Base-by-base conservation (phyloP, 345 rosid genomes). In the Citropsis articulata region DNA sequence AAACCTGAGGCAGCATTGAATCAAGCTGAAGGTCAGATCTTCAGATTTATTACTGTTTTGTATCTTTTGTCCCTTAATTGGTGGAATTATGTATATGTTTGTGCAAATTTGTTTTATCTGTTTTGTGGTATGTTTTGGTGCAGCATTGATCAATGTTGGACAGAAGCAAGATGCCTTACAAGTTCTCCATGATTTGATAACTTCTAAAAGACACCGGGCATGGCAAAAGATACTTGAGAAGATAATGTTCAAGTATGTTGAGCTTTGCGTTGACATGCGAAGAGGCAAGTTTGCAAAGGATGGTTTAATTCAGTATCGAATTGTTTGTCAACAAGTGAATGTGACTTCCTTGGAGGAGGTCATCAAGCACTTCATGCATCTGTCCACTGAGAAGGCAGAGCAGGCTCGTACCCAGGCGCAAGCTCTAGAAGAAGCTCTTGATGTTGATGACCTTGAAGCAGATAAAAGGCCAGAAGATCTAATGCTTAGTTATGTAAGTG, bases 401-500 rank as follows among this genome's bases (percentile, higher is more conserved):
- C 94, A 91, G 85, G 99, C 99, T 36, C 97, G 98, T 27, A 88
- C 87, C 80, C 97, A 93, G 81, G 98, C 98, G 0, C 91, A 91
- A 83, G 98, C 98, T 7, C 71, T 97, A 42, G 98, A 97, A 85
- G 99, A 97, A 84, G 99, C 98, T 40, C 98, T 97, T 64, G 98
- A 94, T 86, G 98, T 97, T 21, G 99, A 97, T 86, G 99, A 97
- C 76, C 97, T 97, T 56, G 99, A 97, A 84, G 99, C 99, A 3
- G 99, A 94, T 84, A 90, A 91, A 70, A 93, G 96, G 75, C 98
- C 99, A 7, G 98, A 94, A 79, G 99, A 94, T 87, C 83, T 97
- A 71, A 94, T 94, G 98, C 92, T 97, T 31, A 97, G 99, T 80
- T 93, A 94, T 79, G 98, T 97, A 82, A 94, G 98, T 76, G 98